These are phyloP conservation scores for Fusarium mundagurra DNA, from an alignment of 2,329 filamentous ascomycete species.

Conservation along the genomic window DNA sequence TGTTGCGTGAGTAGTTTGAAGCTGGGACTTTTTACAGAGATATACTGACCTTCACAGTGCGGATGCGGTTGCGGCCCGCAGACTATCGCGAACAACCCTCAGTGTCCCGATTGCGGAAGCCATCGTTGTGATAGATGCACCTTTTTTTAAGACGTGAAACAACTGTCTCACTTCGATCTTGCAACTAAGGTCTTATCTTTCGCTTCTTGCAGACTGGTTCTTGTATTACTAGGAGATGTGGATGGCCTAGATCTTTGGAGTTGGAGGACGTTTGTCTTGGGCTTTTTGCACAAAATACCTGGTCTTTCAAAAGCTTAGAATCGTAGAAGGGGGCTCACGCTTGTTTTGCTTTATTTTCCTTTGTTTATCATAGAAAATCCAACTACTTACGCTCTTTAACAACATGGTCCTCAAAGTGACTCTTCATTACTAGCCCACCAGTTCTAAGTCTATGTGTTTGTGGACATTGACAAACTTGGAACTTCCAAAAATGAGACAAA, in stretches of 20 bases:
- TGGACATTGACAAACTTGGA: not conserved
- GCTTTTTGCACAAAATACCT: not conserved
- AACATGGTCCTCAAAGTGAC: not conserved
- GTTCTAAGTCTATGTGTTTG: not conserved
- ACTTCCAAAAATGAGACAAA: not conserved
- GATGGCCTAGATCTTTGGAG: not conserved
- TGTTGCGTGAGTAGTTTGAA: not conserved
- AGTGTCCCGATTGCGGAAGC: not conserved
- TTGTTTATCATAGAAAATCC: not conserved
- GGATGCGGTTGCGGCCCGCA: constrained; percentile 1
- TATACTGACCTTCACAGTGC: not conserved
- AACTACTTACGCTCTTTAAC: constrained; percentile 13
- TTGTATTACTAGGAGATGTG: not conserved
- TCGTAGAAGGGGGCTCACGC: not conserved
- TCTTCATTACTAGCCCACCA: not conserved
- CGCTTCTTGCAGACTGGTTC: not conserved
- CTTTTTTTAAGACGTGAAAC: constrained; percentile 5
- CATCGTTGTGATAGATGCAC: constrained; percentile 34
- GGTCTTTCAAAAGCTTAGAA: constrained; percentile 6
- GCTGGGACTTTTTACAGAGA: no score
- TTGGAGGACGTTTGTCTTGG: not conserved
- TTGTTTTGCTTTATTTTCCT: not conserved
- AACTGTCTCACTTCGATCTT: no score
- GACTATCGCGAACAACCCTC: not conserved
- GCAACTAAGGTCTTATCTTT: not conserved